A percentile compares a stretch with the other conserved stretches of the same genome.
Conservation (phyloP, 306 rosid genomes). For the Comarum palustre region DNA sequence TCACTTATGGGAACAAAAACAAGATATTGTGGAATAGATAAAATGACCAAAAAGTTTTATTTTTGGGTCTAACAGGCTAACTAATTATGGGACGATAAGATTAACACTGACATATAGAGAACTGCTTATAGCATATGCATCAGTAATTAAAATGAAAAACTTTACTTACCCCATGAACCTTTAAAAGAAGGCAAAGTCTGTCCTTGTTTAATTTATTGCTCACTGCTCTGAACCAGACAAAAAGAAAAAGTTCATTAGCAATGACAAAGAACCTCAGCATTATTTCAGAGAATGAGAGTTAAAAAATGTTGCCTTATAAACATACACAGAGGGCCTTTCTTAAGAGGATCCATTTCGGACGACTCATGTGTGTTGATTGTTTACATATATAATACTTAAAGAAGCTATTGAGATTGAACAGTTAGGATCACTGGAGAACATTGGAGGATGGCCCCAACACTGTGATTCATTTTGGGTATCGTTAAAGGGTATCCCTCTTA, state of each 20-base stretch:
- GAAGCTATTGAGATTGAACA: background rate
- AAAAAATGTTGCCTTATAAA: background rate
- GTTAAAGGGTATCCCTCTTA: background rate
- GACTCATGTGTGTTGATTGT: background rate
- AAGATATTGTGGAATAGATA: background rate
- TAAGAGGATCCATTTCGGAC: background rate
- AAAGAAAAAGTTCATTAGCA: background rate
- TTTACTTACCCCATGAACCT: conserved; percentile 69
- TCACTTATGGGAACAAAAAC: background rate
- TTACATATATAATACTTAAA: background rate
- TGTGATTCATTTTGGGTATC: background rate
- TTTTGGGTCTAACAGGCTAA: background rate
- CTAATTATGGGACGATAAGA: background rate
- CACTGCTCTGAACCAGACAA: conserved; percentile 49
- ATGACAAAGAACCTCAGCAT: background rate
- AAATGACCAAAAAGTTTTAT: background rate
- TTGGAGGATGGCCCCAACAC: background rate
- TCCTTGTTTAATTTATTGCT: conserved; percentile 64
- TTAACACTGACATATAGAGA: background rate
- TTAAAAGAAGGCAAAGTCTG: conserved; percentile 76
- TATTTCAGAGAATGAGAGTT: background rate
- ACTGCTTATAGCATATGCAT: background rate
- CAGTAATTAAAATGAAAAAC: background rate
- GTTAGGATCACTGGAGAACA: background rate
- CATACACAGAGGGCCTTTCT: background rate